phyloP scores from a whole-genome alignment of 2,329 filamentous ascomycete species.

The Cordyceps cateniannulata region DNA sequence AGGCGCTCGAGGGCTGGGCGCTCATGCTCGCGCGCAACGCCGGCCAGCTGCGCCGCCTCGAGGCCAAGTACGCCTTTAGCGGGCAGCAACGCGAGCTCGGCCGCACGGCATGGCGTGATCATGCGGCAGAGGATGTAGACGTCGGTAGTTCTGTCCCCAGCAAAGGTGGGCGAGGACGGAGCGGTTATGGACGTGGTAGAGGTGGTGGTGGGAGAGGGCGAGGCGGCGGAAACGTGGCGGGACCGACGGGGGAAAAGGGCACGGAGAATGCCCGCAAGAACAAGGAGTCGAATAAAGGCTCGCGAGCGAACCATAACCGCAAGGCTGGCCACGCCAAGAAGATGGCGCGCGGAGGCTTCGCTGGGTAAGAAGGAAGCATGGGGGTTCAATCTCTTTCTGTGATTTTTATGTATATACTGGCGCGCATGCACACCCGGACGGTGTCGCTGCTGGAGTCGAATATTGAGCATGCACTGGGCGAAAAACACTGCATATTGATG shows the following conservation, averaged over 20 bases:
- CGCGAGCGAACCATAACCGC: constrained; percentile 79
- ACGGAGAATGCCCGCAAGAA: constrained; percentile 64
- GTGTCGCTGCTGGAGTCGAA: background rate
- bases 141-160: constrained; percentile 33
- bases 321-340: constrained; percentile 63
- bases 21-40: constrained; percentile 76
- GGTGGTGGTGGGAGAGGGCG: constrained; percentile 44
- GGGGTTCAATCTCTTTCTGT: background rate
- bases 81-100: constrained; percentile 60
- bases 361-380: constrained; percentile 10
- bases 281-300: constrained; percentile 79
- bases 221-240: constrained; percentile 54
- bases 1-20: constrained; percentile 90
- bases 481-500: background rate
- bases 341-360: constrained; percentile 48
- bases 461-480: background rate
- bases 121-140: constrained; percentile 52
- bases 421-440: background rate
- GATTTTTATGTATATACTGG: background rate
- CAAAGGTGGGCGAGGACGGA: constrained; percentile 39
- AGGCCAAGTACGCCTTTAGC: constrained; percentile 61
- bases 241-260: constrained; percentile 60
- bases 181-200: constrained; percentile 40
- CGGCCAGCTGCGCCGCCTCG: constrained; percentile 59
- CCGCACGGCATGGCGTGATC: constrained; percentile 58